A percentile compares a stretch with the other conserved stretches of the same genome.
Conservation (phyloP, 1,139 yeast genomes). For the Zygosaccharomyces pseudobailii region DNA sequence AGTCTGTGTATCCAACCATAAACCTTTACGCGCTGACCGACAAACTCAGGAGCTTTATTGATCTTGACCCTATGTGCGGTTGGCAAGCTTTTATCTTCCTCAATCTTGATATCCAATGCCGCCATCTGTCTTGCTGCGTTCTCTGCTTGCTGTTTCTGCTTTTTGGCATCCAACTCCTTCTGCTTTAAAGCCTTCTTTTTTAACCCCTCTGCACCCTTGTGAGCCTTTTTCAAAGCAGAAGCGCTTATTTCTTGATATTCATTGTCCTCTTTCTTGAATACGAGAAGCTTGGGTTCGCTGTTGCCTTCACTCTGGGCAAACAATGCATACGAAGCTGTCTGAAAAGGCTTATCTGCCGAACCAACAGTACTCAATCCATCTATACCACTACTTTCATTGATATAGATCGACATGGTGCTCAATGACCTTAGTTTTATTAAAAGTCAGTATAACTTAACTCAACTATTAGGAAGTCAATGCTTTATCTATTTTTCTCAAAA, state of each 20-base stretch:
- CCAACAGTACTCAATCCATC: conserved; percentile 60
- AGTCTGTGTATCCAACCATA: conserved; percentile 97
- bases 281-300: conserved; percentile 54
- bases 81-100: conserved; percentile 71
- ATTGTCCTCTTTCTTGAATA: conserved; percentile 62
- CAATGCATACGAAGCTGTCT: conserved; percentile 80
- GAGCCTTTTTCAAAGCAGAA: conserved; percentile 91
- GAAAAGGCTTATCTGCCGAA: conserved; percentile 62
- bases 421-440: too few species aligned
- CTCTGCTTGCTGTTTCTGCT: conserved; percentile 55
- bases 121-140: conserved; percentile 70
- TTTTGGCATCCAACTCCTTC: conserved; percentile 57
- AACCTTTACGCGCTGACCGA: conserved; percentile 61
- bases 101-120: conserved; percentile 66
- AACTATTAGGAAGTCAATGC: neutral
- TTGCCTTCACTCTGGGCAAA: conserved; percentile 34
- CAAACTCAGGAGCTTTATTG: conserved; percentile 46
- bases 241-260: conserved; percentile 78
- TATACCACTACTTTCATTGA: conserved; percentile 66
- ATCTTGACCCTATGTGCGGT: conserved; percentile 66
- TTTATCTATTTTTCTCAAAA: neutral
- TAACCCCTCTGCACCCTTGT: conserved; percentile 90
- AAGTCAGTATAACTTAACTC: neutral
- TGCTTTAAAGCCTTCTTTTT: conserved; percentile 87
- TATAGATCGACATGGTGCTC: conserved; percentile 43